Evolutionary conservation across 169 alveolate genomes (phyloP).

Genomic region (Eimeria mitis): DNA sequence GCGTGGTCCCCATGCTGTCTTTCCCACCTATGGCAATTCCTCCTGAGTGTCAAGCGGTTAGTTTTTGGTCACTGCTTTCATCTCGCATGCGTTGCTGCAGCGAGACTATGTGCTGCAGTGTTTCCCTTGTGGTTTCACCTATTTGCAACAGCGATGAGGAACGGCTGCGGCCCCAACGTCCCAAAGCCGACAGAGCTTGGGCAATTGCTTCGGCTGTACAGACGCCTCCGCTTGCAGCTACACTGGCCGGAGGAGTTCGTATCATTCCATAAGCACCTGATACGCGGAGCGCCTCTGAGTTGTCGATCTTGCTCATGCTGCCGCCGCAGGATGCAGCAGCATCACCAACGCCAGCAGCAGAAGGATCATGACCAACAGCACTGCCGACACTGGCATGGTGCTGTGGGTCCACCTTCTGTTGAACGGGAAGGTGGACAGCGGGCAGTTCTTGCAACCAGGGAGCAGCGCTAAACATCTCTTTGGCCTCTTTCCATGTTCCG

Average conservation of each 20-base stretch:
- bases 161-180: slow-evolving; percentile 72
- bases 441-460: slow-evolving; percentile 77
- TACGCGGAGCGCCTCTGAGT: slow-evolving; percentile 33
- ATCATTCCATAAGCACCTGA: slow-evolving; percentile 61
- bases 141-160: slow-evolving; percentile 30
- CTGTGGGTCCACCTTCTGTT: not conserved
- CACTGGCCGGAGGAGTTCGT: slow-evolving; percentile 70
- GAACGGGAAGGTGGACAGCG: slow-evolving; percentile 47
- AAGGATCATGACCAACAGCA: not conserved
- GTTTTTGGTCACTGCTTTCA: not conserved
- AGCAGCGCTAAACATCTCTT: slow-evolving; percentile 70
- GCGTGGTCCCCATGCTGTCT: not conserved
- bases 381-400: not conserved
- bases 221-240: slow-evolving; percentile 79
- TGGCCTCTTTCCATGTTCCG: slow-evolving; percentile 81
- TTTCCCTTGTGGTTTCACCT: slow-evolving; percentile 50
- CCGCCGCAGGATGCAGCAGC: slow-evolving; percentile 17
- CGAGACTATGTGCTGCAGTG: slow-evolving; percentile 53
- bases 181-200: slow-evolving; percentile 36
- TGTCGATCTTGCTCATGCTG: slow-evolving; percentile 2
- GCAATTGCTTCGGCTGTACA: slow-evolving; percentile 81
- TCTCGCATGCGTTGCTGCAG: slow-evolving; percentile 50
- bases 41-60: not conserved
- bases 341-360: not conserved
- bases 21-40: not conserved